Conservation (phyloP, 768 basidiomycete genomes). For the Glaciozyma antarctica region DNA sequence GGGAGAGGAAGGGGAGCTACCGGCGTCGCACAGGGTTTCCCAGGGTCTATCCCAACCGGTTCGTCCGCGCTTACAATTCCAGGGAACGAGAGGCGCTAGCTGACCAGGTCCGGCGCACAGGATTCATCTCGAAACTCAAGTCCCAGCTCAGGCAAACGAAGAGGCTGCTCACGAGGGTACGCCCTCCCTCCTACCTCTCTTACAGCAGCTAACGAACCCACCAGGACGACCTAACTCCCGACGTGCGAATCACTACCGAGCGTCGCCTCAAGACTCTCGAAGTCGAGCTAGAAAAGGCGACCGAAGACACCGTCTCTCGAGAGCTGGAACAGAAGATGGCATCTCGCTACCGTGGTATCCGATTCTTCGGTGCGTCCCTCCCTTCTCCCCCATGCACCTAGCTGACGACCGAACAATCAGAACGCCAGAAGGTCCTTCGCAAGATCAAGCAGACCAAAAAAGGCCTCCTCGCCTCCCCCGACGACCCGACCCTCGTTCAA, state of each 20-base stretch:
- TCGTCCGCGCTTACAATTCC: background rate
- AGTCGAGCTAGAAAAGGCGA: constrained; percentile 54
- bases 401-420: constrained; percentile 41
- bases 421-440: constrained; percentile 75
- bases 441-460: constrained; percentile 64
- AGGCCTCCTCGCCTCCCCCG: constrained; percentile 38
- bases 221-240: constrained; percentile 72
- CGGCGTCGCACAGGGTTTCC: background rate
- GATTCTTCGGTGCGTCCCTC: constrained; percentile 69
- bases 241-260: constrained; percentile 71
- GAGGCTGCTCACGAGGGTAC: constrained; percentile 68
- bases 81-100: background rate
- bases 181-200: constrained; percentile 7
- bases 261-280: constrained; percentile 66
- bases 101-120: background rate
- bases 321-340: constrained; percentile 66
- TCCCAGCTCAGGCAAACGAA: constrained; percentile 71
- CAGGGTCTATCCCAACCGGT: background rate
- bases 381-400: background rate
- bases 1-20: background rate
- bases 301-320: constrained; percentile 42
- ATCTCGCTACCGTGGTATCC: constrained; percentile 72
- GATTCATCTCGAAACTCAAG: constrained; percentile 67
- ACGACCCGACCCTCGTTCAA: constrained; percentile 29
- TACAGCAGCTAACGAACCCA: background rate